These are phyloP conservation scores for Primulina tabacum DNA, from an alignment of 257 asterid species.

Conservation along the genomic window DNA sequence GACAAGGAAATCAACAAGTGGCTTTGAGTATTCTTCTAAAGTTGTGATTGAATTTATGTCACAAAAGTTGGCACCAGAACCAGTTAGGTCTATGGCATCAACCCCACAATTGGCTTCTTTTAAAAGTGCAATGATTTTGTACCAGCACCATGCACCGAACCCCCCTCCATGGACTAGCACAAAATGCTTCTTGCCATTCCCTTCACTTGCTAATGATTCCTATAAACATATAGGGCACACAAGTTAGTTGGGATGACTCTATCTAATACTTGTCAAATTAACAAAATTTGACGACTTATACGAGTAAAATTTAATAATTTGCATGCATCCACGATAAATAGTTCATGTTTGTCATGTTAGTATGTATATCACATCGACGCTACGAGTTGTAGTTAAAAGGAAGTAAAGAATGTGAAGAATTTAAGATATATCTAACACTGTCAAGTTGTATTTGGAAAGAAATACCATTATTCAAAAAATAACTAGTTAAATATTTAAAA, in stretches of 20 bases:
- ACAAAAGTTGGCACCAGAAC: conserved; percentile 51
- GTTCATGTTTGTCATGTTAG: no score
- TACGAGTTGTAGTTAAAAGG: no score
- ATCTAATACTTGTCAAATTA: no score
- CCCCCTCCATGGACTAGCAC: conserved; percentile 71
- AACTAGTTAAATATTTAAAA: no score
- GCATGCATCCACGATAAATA: no score
- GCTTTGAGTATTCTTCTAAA: conserved; percentile 41
- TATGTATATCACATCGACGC: no score
- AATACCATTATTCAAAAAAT: no score
- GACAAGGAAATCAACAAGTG: conserved; percentile 50
- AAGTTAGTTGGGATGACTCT: neutral
- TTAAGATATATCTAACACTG: no score
- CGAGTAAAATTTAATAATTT: no score
- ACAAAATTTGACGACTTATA: no score
- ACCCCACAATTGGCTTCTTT: conserved; percentile 45
- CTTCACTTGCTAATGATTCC: conserved; percentile 21
- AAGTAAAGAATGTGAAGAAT: no score
- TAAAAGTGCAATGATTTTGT: conserved; percentile 57
- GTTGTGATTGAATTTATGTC: conserved; percentile 44
- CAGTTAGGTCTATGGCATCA: conserved; percentile 54
- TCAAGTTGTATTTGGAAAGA: no score
- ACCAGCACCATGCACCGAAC: conserved; percentile 77
- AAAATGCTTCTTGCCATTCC: conserved; percentile 39
- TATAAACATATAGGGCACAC: conserved; percentile 12